Base-by-base conservation (phyloP, 1,284 basidiomycete genomes). In the Ceratobasidium sp. region DNA sequence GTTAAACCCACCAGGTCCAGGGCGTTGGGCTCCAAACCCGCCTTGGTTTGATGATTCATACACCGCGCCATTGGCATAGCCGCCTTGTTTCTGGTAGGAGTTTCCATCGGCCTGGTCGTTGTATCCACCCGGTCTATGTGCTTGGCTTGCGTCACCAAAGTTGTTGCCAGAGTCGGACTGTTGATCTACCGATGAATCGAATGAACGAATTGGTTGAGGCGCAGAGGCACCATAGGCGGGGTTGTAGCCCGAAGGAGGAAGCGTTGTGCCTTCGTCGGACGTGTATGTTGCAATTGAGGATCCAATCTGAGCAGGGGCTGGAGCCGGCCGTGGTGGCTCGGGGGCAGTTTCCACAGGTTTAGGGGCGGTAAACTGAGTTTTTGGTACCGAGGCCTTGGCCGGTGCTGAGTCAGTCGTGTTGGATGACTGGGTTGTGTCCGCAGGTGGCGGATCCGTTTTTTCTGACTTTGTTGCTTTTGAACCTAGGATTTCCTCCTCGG, bases 1-100 rank as follows among this genome's bases (percentile, higher is more conserved):
- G 17, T 54, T 49, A 31, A 29, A 58, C 31, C 31, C 52, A 22
- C 49, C 83, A 72, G 81, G 84, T 43, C 72, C 75, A 35, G 72
- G 75, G 68, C 74, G 75, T 52, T 75, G 75, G 29, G 76, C 80
- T 40, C 78, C 80, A 53, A 76, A 75, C 32, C 79, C 77, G 45
- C 76, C 75, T 32, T 77, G 74, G 29, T 76, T 73, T 25, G 76
- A 73, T 34, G 83, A 81, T 38, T 80, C 77, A 73, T 87, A 85
- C 42, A 88, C 86, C 12, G 81, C 52, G 65, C 49, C 71, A 69
- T 60, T 73, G 31, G 42, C 45, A 49, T 70, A 68, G 22, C 72
- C 68, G 52, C 70, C 73, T 47, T 68, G 72, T 27, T 72, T 20
- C 22, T 73, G 69, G 7, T 55, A 45, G n/a, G 42, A 52, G 20